Evolutionary conservation across 2,329 filamentous ascomycete genomes (phyloP), one percentile per base, ranked within the genome.

Genomic region (Diatrype stigma): DNA sequence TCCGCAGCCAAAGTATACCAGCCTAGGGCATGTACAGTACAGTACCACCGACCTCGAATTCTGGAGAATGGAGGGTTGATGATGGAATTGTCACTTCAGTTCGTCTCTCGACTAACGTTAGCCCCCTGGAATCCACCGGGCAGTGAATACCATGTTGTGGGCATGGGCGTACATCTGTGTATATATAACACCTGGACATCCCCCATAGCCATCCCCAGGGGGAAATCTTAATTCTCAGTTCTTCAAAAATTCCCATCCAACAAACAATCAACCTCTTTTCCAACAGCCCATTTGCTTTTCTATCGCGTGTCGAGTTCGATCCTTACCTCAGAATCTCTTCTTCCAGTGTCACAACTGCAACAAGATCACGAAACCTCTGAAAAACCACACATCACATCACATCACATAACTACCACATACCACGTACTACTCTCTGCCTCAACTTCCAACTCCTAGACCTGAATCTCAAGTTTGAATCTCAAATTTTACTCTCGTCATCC

Each of bases 261-360:
- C 34, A 37, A 37, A 37, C 34, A 6, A n/a, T 28, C 40, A 44
- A 44, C 40, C 21, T 44, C 40, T 23, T 26, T 14, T 37, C 34
- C 40, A 22, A 44, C 22, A 44, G n/a, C 6, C 40, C 12, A 28
- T 26, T 35, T 44, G 16, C n/a, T 44, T 61, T 64, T 64, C 58
- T 47, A 42, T 58, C 53, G 64, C 65, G 63, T 66, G 65, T 66
- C 46, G 64, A 67, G 65, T 66, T 67, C 64, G 63, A 59, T 67
- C 65, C 45, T 67, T 67, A 67, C 62, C 52, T 53, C 32, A 54
- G 53, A 44, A 38, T 42, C 19, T 17, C 12, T 40, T 40, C 11
- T 19, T 19, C n/a, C 37, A 40, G 11, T 19, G 12, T 23, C 40
- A 23, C 11, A 22, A 44, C 7, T 21, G 21, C 40, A 44, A 26